phyloP scores from a whole-genome alignment of 78 protist genomes.

The Dictyostelium firmibasis region DNA sequence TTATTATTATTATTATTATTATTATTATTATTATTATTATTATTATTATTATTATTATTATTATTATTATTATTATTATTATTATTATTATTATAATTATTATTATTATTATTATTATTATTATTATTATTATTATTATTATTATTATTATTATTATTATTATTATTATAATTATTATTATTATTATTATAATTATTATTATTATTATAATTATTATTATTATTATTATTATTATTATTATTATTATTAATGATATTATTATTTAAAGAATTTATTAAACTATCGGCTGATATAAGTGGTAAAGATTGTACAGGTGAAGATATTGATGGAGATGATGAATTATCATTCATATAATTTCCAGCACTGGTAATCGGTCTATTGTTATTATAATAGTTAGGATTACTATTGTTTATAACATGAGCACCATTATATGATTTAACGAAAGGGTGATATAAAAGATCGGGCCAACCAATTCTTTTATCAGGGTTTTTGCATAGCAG shows the following conservation, averaged over 20 bases:
- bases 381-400: neutral
- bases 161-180: too few species aligned
- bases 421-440: constrained; percentile 27
- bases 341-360: neutral
- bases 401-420: neutral
- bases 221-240: neutral
- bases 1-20: neutral
- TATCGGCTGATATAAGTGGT: neutral
- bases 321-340: neutral
- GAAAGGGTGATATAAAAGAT: constrained; percentile 87
- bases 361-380: neutral
- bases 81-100: too few species aligned
- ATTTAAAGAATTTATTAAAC: neutral
- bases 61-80: too few species aligned
- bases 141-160: too few species aligned
- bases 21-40: neutral
- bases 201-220: too few species aligned
- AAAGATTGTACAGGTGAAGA: neutral
- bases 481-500: constrained; percentile 87
- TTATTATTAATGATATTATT: neutral
- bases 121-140: too few species aligned
- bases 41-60: neutral
- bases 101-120: too few species aligned
- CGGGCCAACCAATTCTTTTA: constrained; percentile 90
- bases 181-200: too few species aligned